Base-by-base conservation (phyloP, 139 green algal species). In the Chlorokybus atmophyticus region DNA sequence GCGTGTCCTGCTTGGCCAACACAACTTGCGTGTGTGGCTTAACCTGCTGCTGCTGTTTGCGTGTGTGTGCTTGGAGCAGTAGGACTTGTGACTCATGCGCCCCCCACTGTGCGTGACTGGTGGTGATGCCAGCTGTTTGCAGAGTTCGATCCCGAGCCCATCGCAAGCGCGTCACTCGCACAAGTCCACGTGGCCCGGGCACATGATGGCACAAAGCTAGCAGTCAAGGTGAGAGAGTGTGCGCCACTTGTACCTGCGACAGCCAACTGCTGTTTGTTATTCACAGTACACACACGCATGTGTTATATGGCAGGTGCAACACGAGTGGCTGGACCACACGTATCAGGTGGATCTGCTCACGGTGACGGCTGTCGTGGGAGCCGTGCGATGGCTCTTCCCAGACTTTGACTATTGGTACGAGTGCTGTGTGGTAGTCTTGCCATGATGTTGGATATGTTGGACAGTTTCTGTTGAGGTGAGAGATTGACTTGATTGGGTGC, bases 331-430 rank as follows among this genome's bases (percentile, higher is more conserved):
- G 71, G 59, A 71, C 19, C 35, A 14, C 35, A 65, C 50, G 1
- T 83, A 95, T 59, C 79, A 60, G 0, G 75, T 63, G 30, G 88
- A 96, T 75, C 80, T 87, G 2, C 51, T 74, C 19, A 93, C 82
- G 5, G 81, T 96, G 0, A 62, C 79, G 29, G 55, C 77, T 0
- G 60, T 96, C 50, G 87, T 93, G 6, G 58, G 52, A 2, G 52
- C 57, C 2, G 72, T 80, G 8, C 53, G 67, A 4, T 74, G 41
- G 29, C 19, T 85, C 7, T 80, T 79, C 28, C 78, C 81, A 7
- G 66, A 66, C 50, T 80, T 78, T 65, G 57, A 81, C 58, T 76
- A 67, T n/a, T n/a, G n/a, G n/a, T n/a, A n/a, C n/a, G n/a, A n/a
- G n/a, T n/a, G n/a, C n/a, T n/a, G n/a, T n/a, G n/a, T n/a, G n/a